Evolutionary conservation across 495 filamentous ascomycete species (phyloP), one percentile per base, ranked within the genome.

Genomic region (Hypoxylon cercidicola): DNA sequence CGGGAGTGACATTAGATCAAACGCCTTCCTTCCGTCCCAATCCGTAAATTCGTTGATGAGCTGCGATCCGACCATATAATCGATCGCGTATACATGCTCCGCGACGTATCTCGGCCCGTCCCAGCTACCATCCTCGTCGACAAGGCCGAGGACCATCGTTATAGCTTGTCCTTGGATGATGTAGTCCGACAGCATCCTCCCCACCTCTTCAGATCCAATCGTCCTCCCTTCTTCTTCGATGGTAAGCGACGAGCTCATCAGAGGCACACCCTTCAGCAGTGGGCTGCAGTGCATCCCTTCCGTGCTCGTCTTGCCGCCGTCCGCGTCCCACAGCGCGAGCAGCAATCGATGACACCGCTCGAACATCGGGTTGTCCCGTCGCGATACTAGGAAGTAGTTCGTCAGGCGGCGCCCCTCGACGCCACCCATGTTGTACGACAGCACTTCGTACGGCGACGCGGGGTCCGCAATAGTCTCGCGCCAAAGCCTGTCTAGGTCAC

Each of bases 401-500:
- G 72, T 69, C 28, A 85, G 66, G 32, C 58, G 64, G 16, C 75
- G 69, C 39, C 62, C 68, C 4, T 75, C 73, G 18, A 50, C 62
- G 3, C 64, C 71, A 10, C 78, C 78, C 19, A 63, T 50, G 56
- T 79, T 81, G 37, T 83, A 84, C 3, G 76, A 78, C 18, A 84
- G 58, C 35, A 85, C 74, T 30, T 84, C 79, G 58, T 73, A 82
- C 13, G 63, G 79, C 7, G 82, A 84, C 1, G 44, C 60, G 0
- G 78, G 75, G 60, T 84, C 72, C 0, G 69, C 79, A 35, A 86
- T 64, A 0, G 78, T 84, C 43, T 74, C 55, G 57, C 70, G 68
- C 82, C 82, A 87, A 0, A 86, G 70, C 10, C 69, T 55, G 61
- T 86, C 79, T 13, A 87, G 54, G 67, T 86, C 84, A 6, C 84